Evolutionary conservation across 306 rosid genomes (phyloP).

Genomic region (Pyrus communis): DNA sequence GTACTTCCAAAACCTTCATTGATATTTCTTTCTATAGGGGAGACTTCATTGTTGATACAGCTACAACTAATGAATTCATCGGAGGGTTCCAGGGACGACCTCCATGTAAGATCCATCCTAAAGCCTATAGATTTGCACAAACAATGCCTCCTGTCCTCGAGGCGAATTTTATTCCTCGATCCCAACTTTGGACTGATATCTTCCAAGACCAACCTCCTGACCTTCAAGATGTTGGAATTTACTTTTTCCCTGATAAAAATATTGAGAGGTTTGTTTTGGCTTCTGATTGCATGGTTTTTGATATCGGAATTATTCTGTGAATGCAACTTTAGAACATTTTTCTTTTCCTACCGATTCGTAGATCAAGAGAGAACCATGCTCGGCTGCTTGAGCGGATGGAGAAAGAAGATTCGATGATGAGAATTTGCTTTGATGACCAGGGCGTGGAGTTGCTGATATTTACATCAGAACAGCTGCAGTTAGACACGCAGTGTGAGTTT

Average conservation of each 20-base stretch:
- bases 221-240: slow-evolving; percentile 59
- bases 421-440: slow-evolving; percentile 21
- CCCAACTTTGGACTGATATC: slow-evolving; percentile 30
- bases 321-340: slow-evolving; percentile 12
- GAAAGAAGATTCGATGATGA: slow-evolving; percentile 39
- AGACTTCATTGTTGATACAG: slow-evolving; percentile 32
- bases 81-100: slow-evolving; percentile 60
- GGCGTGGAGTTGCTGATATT: slow-evolving; percentile 59
- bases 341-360: slow-evolving; percentile 16
- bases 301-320: neutral
- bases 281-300: slow-evolving; percentile 6
- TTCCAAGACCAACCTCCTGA: slow-evolving; percentile 37
- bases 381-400: slow-evolving; percentile 45
- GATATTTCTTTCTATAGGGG: slow-evolving; percentile 48
- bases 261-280: slow-evolving; percentile 38
- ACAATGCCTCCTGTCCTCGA: slow-evolving; percentile 50
- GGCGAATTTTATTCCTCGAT: slow-evolving; percentile 32
- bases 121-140: slow-evolving; percentile 33
- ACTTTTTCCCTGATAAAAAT: slow-evolving; percentile 46
- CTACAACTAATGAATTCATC: slow-evolving; percentile 10
- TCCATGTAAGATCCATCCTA: slow-evolving; percentile 37
- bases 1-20: neutral
- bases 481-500: slow-evolving; percentile 39
- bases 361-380: slow-evolving; percentile 29
- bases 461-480: slow-evolving; percentile 44